Evolutionary conservation across 2,329 filamentous ascomycete species (phyloP), one percentile per base, ranked within the genome.

Genomic region (Fusarium kyushuense): DNA sequence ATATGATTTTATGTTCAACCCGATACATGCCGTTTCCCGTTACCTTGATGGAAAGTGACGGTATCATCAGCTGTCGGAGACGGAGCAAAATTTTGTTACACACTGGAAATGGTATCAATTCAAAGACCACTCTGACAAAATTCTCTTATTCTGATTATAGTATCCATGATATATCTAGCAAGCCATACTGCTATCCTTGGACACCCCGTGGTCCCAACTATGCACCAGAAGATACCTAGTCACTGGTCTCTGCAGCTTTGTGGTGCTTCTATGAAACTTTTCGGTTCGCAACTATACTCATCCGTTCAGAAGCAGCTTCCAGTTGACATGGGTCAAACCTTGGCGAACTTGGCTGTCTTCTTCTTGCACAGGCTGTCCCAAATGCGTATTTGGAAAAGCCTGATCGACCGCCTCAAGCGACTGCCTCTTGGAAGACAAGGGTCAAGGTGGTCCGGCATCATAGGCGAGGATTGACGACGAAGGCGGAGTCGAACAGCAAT

Each of bases 1-100:
- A 47, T 54, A 62, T 38, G 64, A 63, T 61, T 30, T 54, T 64
- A 51, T 53, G 43, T 36, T 43, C 38, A 53, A 23, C 52, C 56
- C 29, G 45, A 53, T 46, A 27, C 29, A 53, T 23, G 51, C 21
- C 25, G 16, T 53, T 53, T 42, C 23, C 38, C 45, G 36, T 33
- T 53, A 38, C 40, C 41, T 45, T 30, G 43, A 32, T 53, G 48
- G 51, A 27, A 35, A 45, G n/a, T 45, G 42, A 46, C 27, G 52
- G 42, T 46, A 51, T 51, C 30, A 30, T n/a, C 33, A 54, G 29
- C 25, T 54, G 19, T 40, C 41, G 36, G 14, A n/a, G 19, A 54
- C 21, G 40, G 43, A 51, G 49, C 53, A 29, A n/a, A 11, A 38
- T 30, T 53, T 8, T 51, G 19, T 54, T 49, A 17, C 38, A 21